Evolutionary conservation across 371 early-diverging fungal species (phyloP).

Genomic region (Mortierella sp.): DNA sequence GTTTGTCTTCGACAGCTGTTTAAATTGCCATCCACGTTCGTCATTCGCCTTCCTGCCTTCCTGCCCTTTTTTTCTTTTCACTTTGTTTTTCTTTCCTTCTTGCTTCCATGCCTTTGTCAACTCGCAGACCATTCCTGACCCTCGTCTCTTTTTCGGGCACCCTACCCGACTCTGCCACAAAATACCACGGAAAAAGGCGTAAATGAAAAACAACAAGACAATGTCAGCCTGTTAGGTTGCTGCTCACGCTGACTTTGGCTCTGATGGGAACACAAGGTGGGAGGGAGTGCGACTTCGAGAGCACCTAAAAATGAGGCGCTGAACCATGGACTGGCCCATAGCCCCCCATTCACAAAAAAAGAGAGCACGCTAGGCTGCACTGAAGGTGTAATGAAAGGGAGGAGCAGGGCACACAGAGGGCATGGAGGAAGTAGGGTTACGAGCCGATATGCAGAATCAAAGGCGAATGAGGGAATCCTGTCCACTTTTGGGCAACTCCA

Average conservation of each 20-base stretch:
- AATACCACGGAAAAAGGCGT: background rate
- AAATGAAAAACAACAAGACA: background rate
- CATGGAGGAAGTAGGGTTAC: background rate
- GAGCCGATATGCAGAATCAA: background rate
- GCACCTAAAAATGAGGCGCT: conserved; percentile 3
- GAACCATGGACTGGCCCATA: background rate
- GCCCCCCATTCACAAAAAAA: background rate
- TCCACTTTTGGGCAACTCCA: conserved; percentile 22
- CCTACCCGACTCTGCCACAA: background rate
- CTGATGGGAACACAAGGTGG: conserved; percentile 3
- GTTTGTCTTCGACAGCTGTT: background rate
- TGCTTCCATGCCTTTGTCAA: background rate
- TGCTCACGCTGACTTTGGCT: conserved; percentile 1
- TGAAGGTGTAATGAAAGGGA: background rate
- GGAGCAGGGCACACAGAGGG: background rate
- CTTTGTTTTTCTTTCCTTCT: background rate
- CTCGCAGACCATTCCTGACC: background rate
- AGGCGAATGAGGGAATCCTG: background rate
- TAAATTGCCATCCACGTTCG: background rate
- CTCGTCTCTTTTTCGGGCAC: background rate
- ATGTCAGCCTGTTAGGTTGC: background rate
- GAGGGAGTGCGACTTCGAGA: background rate
- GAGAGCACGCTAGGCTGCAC: background rate
- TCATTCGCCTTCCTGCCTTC: background rate
- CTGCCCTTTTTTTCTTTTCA: background rate